A percentile compares a stretch with the other conserved stretches of the same genome.
These are phyloP conservation scores for Phytophthora idaei DNA, from an alignment of 352 stramenopile species.

Conservation along the genomic window DNA sequence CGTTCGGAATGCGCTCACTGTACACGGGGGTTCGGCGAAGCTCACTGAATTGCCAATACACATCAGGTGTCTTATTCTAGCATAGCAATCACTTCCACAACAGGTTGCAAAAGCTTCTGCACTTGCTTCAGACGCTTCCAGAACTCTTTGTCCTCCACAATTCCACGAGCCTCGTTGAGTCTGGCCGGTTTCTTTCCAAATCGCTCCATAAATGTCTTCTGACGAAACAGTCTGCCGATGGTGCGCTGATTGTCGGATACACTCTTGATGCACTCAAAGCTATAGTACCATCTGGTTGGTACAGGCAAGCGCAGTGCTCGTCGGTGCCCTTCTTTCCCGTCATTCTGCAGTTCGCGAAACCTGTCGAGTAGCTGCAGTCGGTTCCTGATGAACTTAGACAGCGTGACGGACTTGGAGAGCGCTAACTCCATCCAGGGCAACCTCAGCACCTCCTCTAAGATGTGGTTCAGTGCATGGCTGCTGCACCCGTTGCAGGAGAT, in stretches of 20 bases:
- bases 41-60: constrained; percentile 14
- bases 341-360: neutral
- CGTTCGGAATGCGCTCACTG: neutral
- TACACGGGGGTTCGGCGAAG: constrained; percentile 2
- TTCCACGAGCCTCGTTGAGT: neutral
- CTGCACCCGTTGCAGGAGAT: constrained; percentile 12
- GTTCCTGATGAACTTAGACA: neutral
- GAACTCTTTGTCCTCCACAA: neutral
- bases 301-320: neutral
- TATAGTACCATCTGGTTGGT: neutral
- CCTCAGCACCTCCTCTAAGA: neutral
- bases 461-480: constrained; percentile 33
- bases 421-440: neutral
- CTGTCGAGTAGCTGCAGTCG: neutral
- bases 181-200: neutral
- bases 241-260: neutral
- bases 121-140: neutral
- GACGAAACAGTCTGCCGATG: neutral
- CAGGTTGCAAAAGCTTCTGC: neutral
- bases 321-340: neutral
- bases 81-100: neutral
- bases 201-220: neutral
- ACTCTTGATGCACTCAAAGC: neutral
- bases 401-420: neutral
- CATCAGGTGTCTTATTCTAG: constrained; percentile 3